Evolutionary conservation across 768 basidiomycete species (phyloP), one percentile per base, ranked within the genome.

Genomic region (Psilocybe cubensis): DNA sequence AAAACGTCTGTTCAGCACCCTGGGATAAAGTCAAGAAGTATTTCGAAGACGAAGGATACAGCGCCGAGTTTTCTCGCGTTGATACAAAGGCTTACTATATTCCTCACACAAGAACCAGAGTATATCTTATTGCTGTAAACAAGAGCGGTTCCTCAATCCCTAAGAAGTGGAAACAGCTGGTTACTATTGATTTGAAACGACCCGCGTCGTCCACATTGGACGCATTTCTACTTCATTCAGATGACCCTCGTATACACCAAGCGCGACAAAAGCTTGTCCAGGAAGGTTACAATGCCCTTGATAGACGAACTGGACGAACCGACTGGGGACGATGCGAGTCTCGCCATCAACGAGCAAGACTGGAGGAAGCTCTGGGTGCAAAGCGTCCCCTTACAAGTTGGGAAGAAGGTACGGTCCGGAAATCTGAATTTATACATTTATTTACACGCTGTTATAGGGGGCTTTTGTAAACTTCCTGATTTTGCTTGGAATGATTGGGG

Each of bases 401-500:
- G 96, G 92, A 94, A 54, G 93, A 96, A 79, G 91, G 93, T 84
- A 69, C 33, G 21, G 49, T 57, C 33, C 27, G 14, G n/a, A 50
- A n/a, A 24, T 14, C 12, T 43, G 12, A 23, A 7, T 9, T 31
- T 11, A 21, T 1, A 29, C 42, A 17, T 45, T 46, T 52, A 41
- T 27, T 40, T 29, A 3, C 28, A 4, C 8, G 10, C 24, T 53
- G 28, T 35, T 54, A 6, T 52, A 91, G 92, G 87, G 69, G 93
- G 91, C 9, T 86, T 82, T 61, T 94, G 92, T 67, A 93, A 89
- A 68, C 74, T 96, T 52, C 88, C 87, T 0, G 94, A 96, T 65
- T 93, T 91, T 64, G 89, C 89, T 27, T 98, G 96, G 96, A 84
- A 86, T 56, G 94, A 97, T 68, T 98, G 96, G 96, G 92, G 88